Conservation (phyloP, 106 monocot genomes). For the Iris macrosiphon region DNA sequence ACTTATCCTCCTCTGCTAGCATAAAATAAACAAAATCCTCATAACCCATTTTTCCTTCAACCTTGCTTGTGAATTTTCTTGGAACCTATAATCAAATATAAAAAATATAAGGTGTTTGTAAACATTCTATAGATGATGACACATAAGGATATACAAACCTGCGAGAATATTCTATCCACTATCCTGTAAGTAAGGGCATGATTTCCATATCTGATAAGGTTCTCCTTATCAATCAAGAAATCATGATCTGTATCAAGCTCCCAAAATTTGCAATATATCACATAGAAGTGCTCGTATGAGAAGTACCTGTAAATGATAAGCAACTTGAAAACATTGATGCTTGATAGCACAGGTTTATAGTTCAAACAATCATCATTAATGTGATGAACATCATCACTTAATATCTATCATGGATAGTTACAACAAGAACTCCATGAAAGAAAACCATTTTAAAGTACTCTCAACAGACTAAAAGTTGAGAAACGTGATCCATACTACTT, state of each 20-base stretch:
- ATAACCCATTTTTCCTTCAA: constrained; percentile 96
- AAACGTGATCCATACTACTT: too few relatives aligned
- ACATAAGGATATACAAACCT: constrained; percentile 46
- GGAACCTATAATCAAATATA: constrained; percentile 47
- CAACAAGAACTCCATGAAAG: too few relatives aligned
- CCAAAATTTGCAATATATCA: constrained; percentile 75
- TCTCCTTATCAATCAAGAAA: constrained; percentile 68
- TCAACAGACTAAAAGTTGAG: too few relatives aligned
- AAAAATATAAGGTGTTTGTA: background rate
- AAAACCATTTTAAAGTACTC: too few relatives aligned
- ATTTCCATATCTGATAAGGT: constrained; percentile 93
- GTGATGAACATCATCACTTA: background rate
- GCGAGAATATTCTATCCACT: constrained; percentile 86
- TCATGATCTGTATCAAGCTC: constrained; percentile 77
- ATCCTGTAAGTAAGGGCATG: constrained; percentile 97
- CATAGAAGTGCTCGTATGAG: constrained; percentile 77
- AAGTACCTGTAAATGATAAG: constrained; percentile 41
- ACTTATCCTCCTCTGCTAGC: constrained; percentile 90
- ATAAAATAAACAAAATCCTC: constrained; percentile 99
- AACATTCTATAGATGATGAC: background rate
- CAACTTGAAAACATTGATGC: background rate
- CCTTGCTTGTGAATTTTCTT: constrained; percentile 81
- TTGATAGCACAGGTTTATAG: too few relatives aligned
- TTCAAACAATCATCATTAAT: too few relatives aligned
- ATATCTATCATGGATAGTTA: too few relatives aligned